Conservation (phyloP, 2,329 filamentous ascomycete genomes). For the Fusarium sp. region DNA sequence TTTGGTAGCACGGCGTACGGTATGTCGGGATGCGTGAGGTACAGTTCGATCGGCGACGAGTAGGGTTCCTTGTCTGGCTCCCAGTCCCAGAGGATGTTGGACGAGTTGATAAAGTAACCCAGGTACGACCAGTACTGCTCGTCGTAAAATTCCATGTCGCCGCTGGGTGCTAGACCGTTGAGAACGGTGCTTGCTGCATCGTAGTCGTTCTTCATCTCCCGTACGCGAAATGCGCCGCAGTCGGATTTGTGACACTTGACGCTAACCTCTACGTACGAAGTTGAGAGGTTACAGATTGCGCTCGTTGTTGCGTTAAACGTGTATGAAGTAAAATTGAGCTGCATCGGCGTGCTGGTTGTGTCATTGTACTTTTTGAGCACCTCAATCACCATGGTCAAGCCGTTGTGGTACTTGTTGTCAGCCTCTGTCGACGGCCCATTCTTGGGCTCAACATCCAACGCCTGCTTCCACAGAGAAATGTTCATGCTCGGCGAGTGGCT, state of each 20-base stretch:
- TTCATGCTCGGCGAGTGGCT: neutral
- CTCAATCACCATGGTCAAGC: slow-evolving; percentile 3
- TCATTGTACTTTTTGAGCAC: neutral
- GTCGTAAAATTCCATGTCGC: neutral
- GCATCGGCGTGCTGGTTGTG: neutral
- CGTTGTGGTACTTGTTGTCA: neutral
- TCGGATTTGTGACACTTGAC: neutral
- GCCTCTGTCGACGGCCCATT: neutral
- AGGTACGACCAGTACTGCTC: slow-evolving; percentile 1
- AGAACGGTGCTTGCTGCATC: neutral
- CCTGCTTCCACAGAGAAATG: neutral
- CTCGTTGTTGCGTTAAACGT: neutral
- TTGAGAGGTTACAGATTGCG: neutral
- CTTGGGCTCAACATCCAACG: neutral
- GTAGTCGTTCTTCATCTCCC: neutral
- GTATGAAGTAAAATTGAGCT: slow-evolving; percentile 11
- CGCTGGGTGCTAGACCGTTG: neutral
- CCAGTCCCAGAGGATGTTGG: slow-evolving; percentile 7
- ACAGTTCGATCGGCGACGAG: slow-evolving; percentile 3
- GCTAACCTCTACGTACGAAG: neutral
- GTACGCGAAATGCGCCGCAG: neutral
- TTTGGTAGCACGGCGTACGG: slow-evolving; percentile 4
- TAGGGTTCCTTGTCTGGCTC: neutral
- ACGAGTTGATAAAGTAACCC: neutral
- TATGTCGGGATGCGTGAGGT: slow-evolving; percentile 2